phyloP scores from a whole-genome alignment of 345 rosid genomes.

The Sisymbrium altissimum region DNA sequence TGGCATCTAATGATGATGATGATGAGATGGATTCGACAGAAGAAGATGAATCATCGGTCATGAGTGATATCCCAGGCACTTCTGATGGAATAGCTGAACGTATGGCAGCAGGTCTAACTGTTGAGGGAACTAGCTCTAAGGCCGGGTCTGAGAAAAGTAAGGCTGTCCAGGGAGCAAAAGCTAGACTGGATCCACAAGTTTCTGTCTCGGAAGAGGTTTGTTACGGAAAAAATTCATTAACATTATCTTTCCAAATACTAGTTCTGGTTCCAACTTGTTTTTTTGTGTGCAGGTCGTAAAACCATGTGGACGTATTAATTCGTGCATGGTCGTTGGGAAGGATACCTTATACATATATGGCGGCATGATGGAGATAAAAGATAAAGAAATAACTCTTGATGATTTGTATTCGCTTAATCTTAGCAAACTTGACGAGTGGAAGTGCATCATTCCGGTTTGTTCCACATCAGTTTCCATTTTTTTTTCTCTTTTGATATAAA shows the following conservation, averaged over 20 bases:
- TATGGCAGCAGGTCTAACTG: conserved; percentile 38
- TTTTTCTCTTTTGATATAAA: not conserved
- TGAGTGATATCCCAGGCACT: conserved; percentile 40
- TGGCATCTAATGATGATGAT: conserved; percentile 26
- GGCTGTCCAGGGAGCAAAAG: conserved; percentile 33
- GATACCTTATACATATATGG: conserved; percentile 89
- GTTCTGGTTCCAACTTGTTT: conserved; percentile 18
- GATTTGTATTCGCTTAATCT: conserved; percentile 92
- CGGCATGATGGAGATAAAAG: conserved; percentile 98
- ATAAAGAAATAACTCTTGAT: conserved; percentile 84
- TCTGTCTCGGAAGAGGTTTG: conserved; percentile 73
- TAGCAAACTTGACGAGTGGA: conserved; percentile 98
- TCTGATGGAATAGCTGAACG: conserved; percentile 53
- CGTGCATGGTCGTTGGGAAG: conserved; percentile 87
- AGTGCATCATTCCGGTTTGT: conserved; percentile 93
- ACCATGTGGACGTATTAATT: conserved; percentile 96
- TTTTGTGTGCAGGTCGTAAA: conserved; percentile 60
- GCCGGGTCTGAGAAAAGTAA: conserved; percentile 44
- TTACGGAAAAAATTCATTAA: not conserved
- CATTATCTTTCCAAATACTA: not conserved
- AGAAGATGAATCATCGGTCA: conserved; percentile 32
- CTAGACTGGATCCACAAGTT: conserved; percentile 44
- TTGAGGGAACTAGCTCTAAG: conserved; percentile 36
- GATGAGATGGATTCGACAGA: conserved; percentile 43
- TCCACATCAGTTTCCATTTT: conserved; percentile 20